Evolutionary conservation across 2,329 filamentous ascomycete genomes (phyloP).

Genomic region (Trichoderma pleuroti): DNA sequence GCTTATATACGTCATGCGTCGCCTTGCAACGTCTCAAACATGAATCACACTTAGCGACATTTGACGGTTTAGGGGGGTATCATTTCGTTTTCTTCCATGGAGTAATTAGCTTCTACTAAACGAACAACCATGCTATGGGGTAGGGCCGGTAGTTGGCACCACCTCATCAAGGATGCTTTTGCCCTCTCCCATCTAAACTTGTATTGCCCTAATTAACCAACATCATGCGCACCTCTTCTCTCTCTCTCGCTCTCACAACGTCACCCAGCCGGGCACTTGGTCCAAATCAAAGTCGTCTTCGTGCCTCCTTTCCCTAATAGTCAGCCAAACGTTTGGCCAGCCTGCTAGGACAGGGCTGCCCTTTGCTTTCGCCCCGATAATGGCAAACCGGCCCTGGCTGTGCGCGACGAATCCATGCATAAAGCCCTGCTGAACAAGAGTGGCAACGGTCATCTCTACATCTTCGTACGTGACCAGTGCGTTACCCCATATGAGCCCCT

Average conservation of each 20-base stretch:
- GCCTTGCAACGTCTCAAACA: background rate
- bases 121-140: background rate
- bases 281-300: constrained; percentile 59
- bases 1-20: background rate
- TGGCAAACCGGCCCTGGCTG: constrained; percentile 71
- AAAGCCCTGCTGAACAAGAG: constrained; percentile 74
- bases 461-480: constrained; percentile 57
- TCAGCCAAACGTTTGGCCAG: constrained; percentile 72
- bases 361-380: constrained; percentile 69
- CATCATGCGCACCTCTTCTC: background rate
- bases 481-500: constrained; percentile 63
- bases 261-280: constrained; percentile 74
- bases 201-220: constrained; percentile 3
- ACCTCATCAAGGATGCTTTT: background rate
- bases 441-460: constrained; percentile 74
- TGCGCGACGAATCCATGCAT: constrained; percentile 83
- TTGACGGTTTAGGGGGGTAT: constrained; percentile 2
- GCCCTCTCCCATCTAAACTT: background rate
- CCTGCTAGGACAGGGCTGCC: constrained; percentile 63
- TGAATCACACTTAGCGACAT: constrained; percentile 7
- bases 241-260: constrained; percentile 23
- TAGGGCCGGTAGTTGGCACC: constrained; percentile 1
- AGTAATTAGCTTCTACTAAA: constrained; percentile 9
- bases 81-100: constrained; percentile 12
- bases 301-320: constrained; percentile 58